Evolutionary conservation across 495 filamentous ascomycete species (phyloP), one percentile per base, ranked within the genome.

Genomic region (Pyrenula massariospora): DNA sequence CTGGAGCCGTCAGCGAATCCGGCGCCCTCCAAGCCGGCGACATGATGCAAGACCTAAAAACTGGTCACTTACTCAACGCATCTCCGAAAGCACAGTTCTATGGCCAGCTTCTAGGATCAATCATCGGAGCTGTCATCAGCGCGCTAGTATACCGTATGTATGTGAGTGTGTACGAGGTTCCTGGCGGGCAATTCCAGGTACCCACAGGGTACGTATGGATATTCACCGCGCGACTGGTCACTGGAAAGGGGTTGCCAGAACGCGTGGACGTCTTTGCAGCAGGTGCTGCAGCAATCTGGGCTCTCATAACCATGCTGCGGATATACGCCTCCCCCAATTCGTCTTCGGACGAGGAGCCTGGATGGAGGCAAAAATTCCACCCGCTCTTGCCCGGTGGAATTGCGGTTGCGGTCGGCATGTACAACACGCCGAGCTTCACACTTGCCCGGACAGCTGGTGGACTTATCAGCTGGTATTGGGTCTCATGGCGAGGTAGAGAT

Each of bases 21-120:
- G 93, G 92, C 22, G 93, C 93, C 5, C 75, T 95, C 25, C 94
- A 99, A 72, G 94, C 93, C 2, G 93, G 93, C 12, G 93, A 99
- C 66, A 84, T 99, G 65, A 91, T 99, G 87, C 93, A 99, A 63
- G 93, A 99, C 65, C 80, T 99, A 25, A 99, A 99, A 68, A 96
- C 93, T 0, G 93, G 93, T 2, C 90, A 99, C 69, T 73, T 99
- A 0, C 77, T 99, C 2, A 90, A 91, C 12, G 93, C 93, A 10
- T 82, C 89, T 11, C 93, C 94, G 12, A 92, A 86, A 55, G 94
- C 94, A 0, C 93, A 99, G 63, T 97, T 99, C 70, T 95, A 86
- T 71, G 93, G 93, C 1, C 94, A 97, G 65, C 84, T 97, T 20
- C 89, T 99, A 52, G 93, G 93, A 11, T 87, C 84, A 48, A 79